A percentile compares a stretch with the other conserved stretches of the same genome.
These are phyloP conservation scores for Phytophthora boehmeriae DNA, from an alignment of 352 stramenopile genomes.

Conservation along the genomic window DNA sequence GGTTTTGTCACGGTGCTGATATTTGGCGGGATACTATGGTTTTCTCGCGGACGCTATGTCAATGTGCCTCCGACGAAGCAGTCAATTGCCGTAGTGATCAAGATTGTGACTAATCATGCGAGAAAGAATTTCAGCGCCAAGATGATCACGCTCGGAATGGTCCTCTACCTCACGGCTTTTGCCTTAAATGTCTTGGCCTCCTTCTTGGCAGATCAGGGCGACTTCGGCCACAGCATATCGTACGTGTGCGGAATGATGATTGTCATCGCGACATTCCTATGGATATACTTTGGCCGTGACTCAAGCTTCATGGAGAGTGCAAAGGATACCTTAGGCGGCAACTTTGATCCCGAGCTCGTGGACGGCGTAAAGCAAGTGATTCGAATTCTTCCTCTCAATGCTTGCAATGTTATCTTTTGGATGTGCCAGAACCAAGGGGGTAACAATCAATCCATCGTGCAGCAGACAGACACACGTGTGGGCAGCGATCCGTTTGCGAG, in stretches of 20 bases:
- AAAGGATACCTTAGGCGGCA: constrained; percentile 40
- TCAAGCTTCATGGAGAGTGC: constrained; percentile 45
- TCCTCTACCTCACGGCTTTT: constrained; percentile 38
- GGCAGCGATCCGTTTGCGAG: constrained; percentile 27
- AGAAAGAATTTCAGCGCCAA: constrained; percentile 25
- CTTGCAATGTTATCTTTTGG: constrained; percentile 59
- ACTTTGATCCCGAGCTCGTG: constrained; percentile 39
- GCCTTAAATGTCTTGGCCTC: constrained; percentile 53
- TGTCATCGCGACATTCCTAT: constrained; percentile 42
- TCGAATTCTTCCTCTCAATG: constrained; percentile 47
- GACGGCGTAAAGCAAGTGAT: constrained; percentile 57
- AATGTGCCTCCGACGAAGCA: constrained; percentile 34
- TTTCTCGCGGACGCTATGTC: constrained; percentile 48
- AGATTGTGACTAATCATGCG: constrained; percentile 27
- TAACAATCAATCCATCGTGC: constrained; percentile 68
- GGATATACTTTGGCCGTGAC: constrained; percentile 46
- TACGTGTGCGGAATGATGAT: constrained; percentile 42
- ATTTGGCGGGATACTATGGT: constrained; percentile 37
- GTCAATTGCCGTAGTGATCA: constrained; percentile 49
- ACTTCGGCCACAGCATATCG: constrained; percentile 40
- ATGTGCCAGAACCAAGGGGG: constrained; percentile 57
- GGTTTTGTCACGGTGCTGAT: constrained; percentile 43
- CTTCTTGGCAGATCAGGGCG: constrained; percentile 43
- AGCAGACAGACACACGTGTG: constrained; percentile 62
- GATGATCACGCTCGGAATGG: constrained; percentile 37